A percentile compares a stretch with the other conserved stretches of the same genome.
phyloP scores from a whole-genome alignment of 108 stramenopile species.

The Schizochytrium sp. region DNA sequence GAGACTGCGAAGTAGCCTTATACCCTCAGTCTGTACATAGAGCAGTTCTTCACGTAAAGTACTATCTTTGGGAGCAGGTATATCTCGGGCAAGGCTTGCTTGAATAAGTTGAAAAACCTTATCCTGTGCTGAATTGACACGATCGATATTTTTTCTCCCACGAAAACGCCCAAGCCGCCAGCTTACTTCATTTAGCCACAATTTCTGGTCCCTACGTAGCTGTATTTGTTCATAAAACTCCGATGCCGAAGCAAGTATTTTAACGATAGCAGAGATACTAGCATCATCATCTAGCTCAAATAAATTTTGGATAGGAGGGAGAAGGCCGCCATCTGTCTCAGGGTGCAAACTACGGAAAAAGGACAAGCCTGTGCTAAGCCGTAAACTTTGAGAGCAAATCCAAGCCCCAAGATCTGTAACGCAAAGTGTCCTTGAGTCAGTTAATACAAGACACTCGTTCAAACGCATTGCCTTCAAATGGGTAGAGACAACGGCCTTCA shows the following conservation, averaged over 20 bases:
- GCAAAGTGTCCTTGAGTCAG: neutral
- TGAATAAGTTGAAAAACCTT: conserved; percentile 55
- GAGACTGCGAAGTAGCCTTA: neutral
- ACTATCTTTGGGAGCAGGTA: neutral
- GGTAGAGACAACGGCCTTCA: neutral
- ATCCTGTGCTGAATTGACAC: neutral
- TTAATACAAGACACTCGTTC: neutral
- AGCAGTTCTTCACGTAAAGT: neutral
- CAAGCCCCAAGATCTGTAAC: neutral
- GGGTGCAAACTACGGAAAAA: neutral
- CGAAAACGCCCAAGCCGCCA: conserved; percentile 36
- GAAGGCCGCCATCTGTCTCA: neutral
- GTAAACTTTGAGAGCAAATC: neutral
- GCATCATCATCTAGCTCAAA: neutral
- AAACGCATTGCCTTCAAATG: conserved; percentile 24
- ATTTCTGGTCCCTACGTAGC: conserved; percentile 38
- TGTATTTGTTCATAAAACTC: neutral
- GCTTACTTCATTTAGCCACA: conserved; percentile 41
- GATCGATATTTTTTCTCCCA: neutral
- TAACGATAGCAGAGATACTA: neutral
- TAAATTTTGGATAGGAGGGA: neutral
- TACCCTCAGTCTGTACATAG: conserved; percentile 9
- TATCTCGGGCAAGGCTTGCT: neutral
- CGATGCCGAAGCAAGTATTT: neutral
- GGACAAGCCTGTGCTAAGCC: neutral